Percentiles rank a stretch among this genome's conserved stretches.
Evolutionary conservation across 139 green algal species (phyloP).

Genomic region (Nannochloris sp.): DNA sequence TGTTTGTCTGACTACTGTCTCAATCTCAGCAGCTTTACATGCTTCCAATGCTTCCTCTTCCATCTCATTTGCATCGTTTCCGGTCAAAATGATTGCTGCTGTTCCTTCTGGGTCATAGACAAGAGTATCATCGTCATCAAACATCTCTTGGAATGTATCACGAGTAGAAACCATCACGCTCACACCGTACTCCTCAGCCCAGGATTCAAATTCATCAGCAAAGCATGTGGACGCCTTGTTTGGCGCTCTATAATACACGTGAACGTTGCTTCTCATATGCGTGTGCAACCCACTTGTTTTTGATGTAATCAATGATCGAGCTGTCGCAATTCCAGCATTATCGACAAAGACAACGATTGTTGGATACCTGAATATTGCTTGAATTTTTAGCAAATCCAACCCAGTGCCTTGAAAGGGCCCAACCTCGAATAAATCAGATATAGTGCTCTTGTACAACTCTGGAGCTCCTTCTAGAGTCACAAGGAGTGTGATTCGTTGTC

Average conservation of each 20-base stretch:
- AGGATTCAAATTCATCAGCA: conserved; percentile 40
- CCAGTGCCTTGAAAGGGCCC: conserved; percentile 63
- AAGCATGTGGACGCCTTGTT: conserved; percentile 54
- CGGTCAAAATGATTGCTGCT: conserved; percentile 62
- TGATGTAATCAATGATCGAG: conserved; percentile 41
- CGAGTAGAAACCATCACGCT: conserved; percentile 45
- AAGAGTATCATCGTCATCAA: conserved; percentile 71
- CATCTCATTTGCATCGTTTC: conserved; percentile 48
- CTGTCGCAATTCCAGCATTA: conserved; percentile 53
- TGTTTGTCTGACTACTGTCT: conserved; percentile 33
- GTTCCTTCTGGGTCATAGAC: conserved; percentile 69
- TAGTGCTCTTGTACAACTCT: conserved; percentile 49
- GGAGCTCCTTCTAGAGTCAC: conserved; percentile 42
- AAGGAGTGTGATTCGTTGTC: conserved; percentile 39
- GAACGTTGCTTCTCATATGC: conserved; percentile 39
- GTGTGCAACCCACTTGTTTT: conserved; percentile 43
- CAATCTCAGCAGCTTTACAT: conserved; percentile 64
- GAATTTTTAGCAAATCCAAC: conserved; percentile 46
- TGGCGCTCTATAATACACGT: conserved; percentile 64
- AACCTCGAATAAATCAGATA: conserved; percentile 44
- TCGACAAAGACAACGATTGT: conserved; percentile 56
- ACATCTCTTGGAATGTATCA: conserved; percentile 57
- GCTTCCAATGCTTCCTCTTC: conserved; percentile 42
- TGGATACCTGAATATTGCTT: conserved; percentile 49
- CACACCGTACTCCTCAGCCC: conserved; percentile 30